These are phyloP conservation scores for Mycena haematopus DNA, from an alignment of 768 basidiomycete species.

Conservation along the genomic window DNA sequence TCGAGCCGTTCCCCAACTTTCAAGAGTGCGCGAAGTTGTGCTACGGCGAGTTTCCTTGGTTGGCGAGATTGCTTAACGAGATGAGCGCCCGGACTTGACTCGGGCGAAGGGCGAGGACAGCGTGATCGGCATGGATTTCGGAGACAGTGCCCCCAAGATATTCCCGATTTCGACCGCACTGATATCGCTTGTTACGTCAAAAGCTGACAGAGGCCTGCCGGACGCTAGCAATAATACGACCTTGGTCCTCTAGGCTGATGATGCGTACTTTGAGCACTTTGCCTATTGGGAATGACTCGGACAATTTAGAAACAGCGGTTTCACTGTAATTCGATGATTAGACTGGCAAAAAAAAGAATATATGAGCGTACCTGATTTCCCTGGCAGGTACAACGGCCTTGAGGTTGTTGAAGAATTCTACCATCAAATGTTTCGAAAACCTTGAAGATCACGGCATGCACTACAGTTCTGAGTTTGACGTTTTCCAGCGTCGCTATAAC, in stretches of 20 bases:
- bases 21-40: slow-evolving; percentile 68
- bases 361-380: slow-evolving; percentile 74
- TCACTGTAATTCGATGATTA: slow-evolving; percentile 57
- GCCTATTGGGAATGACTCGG: slow-evolving; percentile 75
- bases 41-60: slow-evolving; percentile 70
- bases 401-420: slow-evolving; percentile 91
- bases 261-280: slow-evolving; percentile 88
- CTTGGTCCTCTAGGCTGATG: slow-evolving; percentile 64
- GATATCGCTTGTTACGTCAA: slow-evolving; percentile 62
- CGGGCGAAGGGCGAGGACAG: slow-evolving; percentile 74
- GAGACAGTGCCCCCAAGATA: slow-evolving; percentile 72
- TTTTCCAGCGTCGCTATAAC: slow-evolving; percentile 71
- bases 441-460: slow-evolving; percentile 85
- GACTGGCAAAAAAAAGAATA: not conserved
- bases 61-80: slow-evolving; percentile 89
- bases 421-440: slow-evolving; percentile 79
- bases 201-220: slow-evolving; percentile 73
- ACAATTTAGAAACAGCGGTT: slow-evolving; percentile 57
- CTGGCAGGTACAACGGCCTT: slow-evolving; percentile 80
- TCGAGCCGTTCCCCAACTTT: slow-evolving; percentile 73
- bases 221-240: slow-evolving; percentile 83
- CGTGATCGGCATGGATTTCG: slow-evolving; percentile 87
- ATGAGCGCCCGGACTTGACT: slow-evolving; percentile 78
- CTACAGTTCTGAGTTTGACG: slow-evolving; percentile 69
- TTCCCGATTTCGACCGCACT: slow-evolving; percentile 80